Evolutionary conservation across 2,329 filamentous ascomycete genomes (phyloP).

Genomic region (Cytospora mali): DNA sequence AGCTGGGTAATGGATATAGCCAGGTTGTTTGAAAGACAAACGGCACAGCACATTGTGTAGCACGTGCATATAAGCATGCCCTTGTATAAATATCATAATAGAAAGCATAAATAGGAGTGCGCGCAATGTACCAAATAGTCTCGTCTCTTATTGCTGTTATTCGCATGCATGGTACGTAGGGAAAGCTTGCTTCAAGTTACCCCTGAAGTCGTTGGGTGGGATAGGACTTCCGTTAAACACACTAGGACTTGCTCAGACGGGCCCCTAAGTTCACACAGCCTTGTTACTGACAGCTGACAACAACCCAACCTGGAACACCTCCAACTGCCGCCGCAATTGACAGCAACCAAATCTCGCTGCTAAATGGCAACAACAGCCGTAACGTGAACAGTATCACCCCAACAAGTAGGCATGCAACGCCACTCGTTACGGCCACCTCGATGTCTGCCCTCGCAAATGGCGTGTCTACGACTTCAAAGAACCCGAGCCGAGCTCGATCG

Average conservation of each 20-base stretch:
- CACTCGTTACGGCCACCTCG: constrained; percentile 42
- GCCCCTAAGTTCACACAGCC: neutral
- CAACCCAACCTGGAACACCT: neutral
- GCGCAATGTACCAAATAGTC: neutral
- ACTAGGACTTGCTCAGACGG: neutral
- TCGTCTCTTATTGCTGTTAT: neutral
- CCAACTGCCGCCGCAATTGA: neutral
- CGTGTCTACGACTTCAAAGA: constrained; percentile 38
- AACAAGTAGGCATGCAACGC: constrained; percentile 47
- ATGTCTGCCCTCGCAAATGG: constrained; percentile 54
- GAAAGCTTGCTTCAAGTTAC: neutral
- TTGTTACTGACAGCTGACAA: neutral
- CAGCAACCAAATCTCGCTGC: constrained; percentile 16
- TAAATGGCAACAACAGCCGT: constrained; percentile 23
- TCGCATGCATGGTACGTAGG: neutral
- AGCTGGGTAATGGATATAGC: constrained; percentile 64
- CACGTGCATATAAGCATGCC: constrained; percentile 9
- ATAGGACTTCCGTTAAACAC: neutral
- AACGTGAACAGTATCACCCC: constrained; percentile 9
- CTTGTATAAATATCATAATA: constrained; percentile 24
- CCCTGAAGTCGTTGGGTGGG: neutral
- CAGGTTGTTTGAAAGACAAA: constrained; percentile 55
- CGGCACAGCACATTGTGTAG: constrained; percentile 1
- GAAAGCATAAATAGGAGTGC: neutral
- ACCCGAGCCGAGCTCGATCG: constrained; percentile 28